Percentiles rank a stretch among this genome's conserved stretches.
phyloP scores from a whole-genome alignment of 2,329 filamentous ascomycete genomes.

The Arthroderma sp. region DNA sequence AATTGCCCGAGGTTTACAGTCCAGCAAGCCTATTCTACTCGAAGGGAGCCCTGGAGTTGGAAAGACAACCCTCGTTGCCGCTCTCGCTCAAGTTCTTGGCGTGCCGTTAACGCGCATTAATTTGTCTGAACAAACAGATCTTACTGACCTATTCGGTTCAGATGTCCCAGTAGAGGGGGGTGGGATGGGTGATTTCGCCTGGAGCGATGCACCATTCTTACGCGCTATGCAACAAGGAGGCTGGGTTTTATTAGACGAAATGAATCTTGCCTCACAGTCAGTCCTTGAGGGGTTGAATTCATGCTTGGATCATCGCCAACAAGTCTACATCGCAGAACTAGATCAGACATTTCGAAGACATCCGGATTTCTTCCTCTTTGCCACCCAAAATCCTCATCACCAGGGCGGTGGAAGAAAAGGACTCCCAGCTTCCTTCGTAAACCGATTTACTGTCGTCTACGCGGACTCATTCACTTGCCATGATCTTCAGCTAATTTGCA shows the following conservation, averaged over 20 bases:
- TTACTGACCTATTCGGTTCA: constrained; percentile 94
- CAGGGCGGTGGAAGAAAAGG: constrained; percentile 94
- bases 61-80: constrained; percentile 85
- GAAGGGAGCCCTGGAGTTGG: constrained; percentile 97
- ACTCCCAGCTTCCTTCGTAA: constrained; percentile 88
- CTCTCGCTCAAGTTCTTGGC: constrained; percentile 66
- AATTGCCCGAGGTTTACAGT: constrained; percentile 74
- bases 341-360: constrained; percentile 89
- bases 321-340: constrained; percentile 88
- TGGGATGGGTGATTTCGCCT: constrained; percentile 78
- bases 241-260: constrained; percentile 95
- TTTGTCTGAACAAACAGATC: constrained; percentile 89
- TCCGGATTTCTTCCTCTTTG: constrained; percentile 82
- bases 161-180: constrained; percentile 93
- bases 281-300: constrained; percentile 93
- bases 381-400: constrained; percentile 93
- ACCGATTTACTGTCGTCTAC: constrained; percentile 95
- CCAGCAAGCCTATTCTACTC: constrained; percentile 79
- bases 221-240: constrained; percentile 93
- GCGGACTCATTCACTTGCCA: constrained; percentile 74
- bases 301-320: constrained; percentile 88
- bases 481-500: constrained; percentile 71
- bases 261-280: constrained; percentile 95
- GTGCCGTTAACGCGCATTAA: constrained; percentile 86
- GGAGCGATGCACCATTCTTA: constrained; percentile 90